Base-by-base conservation (phyloP, 2,329 filamentous ascomycete genomes). In the Parastagonospora avenae region DNA sequence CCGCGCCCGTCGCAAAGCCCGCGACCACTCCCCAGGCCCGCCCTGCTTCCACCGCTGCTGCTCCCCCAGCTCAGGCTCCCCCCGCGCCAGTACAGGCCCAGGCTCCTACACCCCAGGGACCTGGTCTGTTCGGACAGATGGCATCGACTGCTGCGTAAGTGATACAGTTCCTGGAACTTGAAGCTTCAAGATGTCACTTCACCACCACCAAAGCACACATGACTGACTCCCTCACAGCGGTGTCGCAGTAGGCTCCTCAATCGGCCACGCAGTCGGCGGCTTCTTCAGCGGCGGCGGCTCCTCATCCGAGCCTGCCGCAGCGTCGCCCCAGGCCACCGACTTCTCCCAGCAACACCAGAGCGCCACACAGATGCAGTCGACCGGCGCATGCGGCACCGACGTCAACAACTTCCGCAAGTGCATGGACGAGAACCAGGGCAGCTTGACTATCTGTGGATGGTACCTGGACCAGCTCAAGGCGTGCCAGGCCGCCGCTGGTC, bases 401-500 rank as follows among this genome's bases (percentile, higher is more conserved):
- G 86, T 92, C 47, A 85, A 87, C 77, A 85, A 84, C 78, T 97
- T 99, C 83, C 92, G 91, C 69, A 89, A 88, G 80, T 99, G 94
- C 83, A 89, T 99, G 88, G 92, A 97, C 76, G 90, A 97, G 72
- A 89, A 99, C 77, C 81, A 86, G 73, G 94, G 94, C 64, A 92
- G 94, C 79, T 86, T 99, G 88, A 88, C 89, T 73, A 95, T 97
- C 73, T 99, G 94, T 80, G 89, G 90, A 63, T 99, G 93, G 92
- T 99, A 99, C 77, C 80, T 99, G 67, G 94, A 99, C 76, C 93
- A 99, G 84, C 82, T 99, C 36, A 80, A 80, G 76, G 78, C 78
- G 14, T 81, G 79, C 60, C 79, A 80, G 75, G 57, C 67, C 44
- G 76, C 77, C 14, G 76, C 78, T 48, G 67, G 68, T 38, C 76